phyloP scores from a whole-genome alignment of 2,329 filamentous ascomycete genomes.

The Ambrosiella xylebori region DNA sequence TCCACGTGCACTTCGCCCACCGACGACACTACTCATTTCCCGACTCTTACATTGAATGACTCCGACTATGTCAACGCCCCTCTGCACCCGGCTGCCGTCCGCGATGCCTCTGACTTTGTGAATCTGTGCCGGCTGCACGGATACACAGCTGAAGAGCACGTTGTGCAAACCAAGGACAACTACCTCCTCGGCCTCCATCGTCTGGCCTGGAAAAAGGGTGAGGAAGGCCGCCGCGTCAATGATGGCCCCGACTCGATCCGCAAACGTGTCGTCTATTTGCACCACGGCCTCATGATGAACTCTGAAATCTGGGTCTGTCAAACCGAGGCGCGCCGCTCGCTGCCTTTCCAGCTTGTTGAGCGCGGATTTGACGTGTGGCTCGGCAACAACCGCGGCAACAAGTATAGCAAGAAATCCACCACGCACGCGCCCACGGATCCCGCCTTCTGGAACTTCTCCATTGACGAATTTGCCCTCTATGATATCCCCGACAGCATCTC shows the following conservation, averaged over 20 bases:
- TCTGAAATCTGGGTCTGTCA: conserved; percentile 95
- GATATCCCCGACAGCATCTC: conserved; percentile 91
- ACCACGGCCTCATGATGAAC: conserved; percentile 96
- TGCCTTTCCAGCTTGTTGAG: conserved; percentile 81
- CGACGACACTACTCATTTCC: conserved; percentile 27
- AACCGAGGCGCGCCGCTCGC: conserved; percentile 67
- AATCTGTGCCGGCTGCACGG: conserved; percentile 86
- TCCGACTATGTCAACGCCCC: conserved; percentile 30
- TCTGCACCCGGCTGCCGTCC: conserved; percentile 51
- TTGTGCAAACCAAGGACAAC: conserved; percentile 86
- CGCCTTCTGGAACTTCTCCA: conserved; percentile 93
- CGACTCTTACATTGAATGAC: background rate
- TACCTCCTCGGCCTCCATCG: conserved; percentile 84
- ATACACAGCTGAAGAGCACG: conserved; percentile 89
- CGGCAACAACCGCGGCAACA: conserved; percentile 95
- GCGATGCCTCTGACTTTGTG: conserved; percentile 77
- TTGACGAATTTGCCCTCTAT: conserved; percentile 94
- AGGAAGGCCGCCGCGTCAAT: conserved; percentile 67
- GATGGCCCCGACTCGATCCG: conserved; percentile 45
- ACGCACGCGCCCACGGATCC: conserved; percentile 54
- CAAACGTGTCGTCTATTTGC: conserved; percentile 83
- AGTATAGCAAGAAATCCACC: conserved; percentile 93
- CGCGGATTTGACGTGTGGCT: conserved; percentile 94
- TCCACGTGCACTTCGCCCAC: background rate
- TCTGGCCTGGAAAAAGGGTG: conserved; percentile 64